These are phyloP conservation scores for Malus hybrid DNA, from an alignment of 331 rosid species.

Conservation along the genomic window DNA sequence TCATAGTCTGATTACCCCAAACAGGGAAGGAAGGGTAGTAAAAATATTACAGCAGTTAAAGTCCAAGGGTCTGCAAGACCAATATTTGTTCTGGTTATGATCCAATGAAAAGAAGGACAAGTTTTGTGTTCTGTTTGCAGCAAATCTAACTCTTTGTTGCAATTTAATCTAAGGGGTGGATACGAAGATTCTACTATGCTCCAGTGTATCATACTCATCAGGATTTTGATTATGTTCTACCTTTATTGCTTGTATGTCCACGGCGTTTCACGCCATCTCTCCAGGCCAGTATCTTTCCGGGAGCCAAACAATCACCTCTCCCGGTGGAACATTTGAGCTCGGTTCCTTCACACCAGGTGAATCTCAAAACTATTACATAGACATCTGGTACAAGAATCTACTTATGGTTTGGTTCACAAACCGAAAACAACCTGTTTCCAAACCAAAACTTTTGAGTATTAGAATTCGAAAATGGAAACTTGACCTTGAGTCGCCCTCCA, in stretches of 20 bases:
- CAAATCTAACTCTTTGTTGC: no score
- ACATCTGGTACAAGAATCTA: conserved; percentile 26
- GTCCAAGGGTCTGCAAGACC: no score
- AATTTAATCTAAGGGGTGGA: no score
- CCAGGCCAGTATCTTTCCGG: conserved; percentile 6
- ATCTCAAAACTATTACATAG: conserved; percentile 10
- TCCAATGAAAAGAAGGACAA: no score
- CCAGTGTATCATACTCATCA: no score
- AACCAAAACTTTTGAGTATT: conserved; percentile 10
- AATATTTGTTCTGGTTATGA: no score
- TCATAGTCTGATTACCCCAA: no score
- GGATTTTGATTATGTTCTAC: neutral
- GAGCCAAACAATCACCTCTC: conserved; percentile 12
- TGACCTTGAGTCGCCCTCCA: neutral
- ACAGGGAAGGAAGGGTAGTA: no score
- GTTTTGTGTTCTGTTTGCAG: no score
- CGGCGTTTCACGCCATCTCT: neutral
- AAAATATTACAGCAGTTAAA: no score
- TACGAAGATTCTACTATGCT: no score
- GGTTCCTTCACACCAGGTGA: conserved; percentile 22
- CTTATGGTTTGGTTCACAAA: conserved; percentile 28
- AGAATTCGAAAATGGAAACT: neutral
- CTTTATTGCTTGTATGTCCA: neutral
- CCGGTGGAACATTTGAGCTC: conserved; percentile 11
- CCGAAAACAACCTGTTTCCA: conserved; percentile 15